Percentiles rank a stretch among this genome's conserved stretches.
Evolutionary conservation across 768 basidiomycete species (phyloP).

Genomic region (Roridomyces roridus): DNA sequence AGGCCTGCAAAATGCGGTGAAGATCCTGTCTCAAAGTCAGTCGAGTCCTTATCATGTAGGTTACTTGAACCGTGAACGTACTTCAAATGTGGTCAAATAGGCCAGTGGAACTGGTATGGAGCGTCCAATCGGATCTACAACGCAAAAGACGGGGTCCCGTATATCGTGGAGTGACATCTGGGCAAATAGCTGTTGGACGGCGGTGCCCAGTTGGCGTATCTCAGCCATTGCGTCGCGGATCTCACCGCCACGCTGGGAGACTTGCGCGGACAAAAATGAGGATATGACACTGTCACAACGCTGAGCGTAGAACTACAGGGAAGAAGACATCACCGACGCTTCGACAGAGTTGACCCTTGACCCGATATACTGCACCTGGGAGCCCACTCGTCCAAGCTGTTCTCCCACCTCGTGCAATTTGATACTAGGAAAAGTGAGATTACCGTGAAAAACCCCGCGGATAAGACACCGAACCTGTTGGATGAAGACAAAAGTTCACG

Average conservation of each 20-base stretch:
- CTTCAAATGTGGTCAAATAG: background rate
- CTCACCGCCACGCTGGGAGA: background rate
- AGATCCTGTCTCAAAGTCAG: background rate
- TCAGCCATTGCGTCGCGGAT: background rate
- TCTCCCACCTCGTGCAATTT: conserved; percentile 6
- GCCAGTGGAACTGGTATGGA: background rate
- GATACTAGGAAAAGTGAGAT: background rate
- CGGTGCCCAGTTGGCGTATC: background rate
- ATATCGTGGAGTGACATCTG: background rate
- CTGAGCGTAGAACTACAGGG: no score
- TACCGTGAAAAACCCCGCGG: conserved; percentile 1
- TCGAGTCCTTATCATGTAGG: background rate
- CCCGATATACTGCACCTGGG: conserved; percentile 3
- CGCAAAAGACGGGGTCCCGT: conserved; percentile 2
- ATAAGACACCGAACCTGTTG: conserved; percentile 3
- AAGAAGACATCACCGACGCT: background rate
- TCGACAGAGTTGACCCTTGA: conserved; percentile 1
- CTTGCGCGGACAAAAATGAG: background rate
- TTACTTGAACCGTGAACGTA: background rate
- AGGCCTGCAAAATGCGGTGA: conserved; percentile 1
- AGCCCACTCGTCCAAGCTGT: background rate
- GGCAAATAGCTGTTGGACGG: background rate
- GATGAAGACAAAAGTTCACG: conserved; percentile 1
- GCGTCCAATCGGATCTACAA: conserved; percentile 1
- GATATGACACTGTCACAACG: background rate